Evolutionary conservation across 2,329 filamentous ascomycete genomes (phyloP).

Genomic region (Phialophora verrucosa): DNA sequence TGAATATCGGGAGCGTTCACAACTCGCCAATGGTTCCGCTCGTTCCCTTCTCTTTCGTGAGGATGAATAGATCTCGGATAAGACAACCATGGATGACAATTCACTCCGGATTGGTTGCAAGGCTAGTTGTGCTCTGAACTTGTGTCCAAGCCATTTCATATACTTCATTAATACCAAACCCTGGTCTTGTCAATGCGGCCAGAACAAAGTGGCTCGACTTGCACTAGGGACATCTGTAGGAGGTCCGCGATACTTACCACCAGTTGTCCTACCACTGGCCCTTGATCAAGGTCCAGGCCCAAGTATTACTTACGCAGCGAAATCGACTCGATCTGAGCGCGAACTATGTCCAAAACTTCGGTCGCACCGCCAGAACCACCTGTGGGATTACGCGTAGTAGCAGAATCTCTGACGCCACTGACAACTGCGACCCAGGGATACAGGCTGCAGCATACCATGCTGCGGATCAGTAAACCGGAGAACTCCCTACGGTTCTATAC

Average conservation of each 20-base stretch:
- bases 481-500: constrained; percentile 10
- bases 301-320: not conserved
- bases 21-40: no score
- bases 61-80: no score
- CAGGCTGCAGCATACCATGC: not conserved
- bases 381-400: not conserved
- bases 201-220: no score
- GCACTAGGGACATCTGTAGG: no score
- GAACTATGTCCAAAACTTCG: not conserved
- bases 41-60: no score
- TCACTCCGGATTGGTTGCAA: no score
- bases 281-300: no score
- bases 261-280: not conserved
- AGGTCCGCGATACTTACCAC: not conserved
- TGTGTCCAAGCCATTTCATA: no score
- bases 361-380: not conserved
- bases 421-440: not conserved
- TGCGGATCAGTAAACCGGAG: not conserved
- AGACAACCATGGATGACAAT: no score
- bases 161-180: no score
- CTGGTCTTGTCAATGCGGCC: no score
- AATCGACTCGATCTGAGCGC: not conserved
- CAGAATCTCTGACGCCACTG: not conserved
- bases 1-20: not conserved
- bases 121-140: no score